Conservation (phyloP, 1,284 basidiomycete species). For the Ustilago shanxiensis region DNA sequence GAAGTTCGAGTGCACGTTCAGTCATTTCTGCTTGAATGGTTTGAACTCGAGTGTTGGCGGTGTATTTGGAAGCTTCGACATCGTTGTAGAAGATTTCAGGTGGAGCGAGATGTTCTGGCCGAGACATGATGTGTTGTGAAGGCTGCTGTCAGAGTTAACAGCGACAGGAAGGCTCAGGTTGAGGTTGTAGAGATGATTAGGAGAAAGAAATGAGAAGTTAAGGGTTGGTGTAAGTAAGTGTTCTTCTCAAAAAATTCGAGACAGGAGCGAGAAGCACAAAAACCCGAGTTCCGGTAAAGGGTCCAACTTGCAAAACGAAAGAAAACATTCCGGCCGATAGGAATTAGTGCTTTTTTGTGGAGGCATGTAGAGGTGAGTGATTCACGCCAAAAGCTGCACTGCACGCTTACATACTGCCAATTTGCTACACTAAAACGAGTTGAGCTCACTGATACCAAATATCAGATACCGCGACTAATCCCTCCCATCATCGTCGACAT, state of each 20-base stretch:
- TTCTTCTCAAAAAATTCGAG: conserved; percentile 47
- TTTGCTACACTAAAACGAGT: neutral
- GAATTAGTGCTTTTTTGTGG: conserved; percentile 11
- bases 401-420: conserved; percentile 43
- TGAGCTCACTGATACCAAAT: neutral
- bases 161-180: too few relatives aligned
- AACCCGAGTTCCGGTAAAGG: conserved; percentile 23
- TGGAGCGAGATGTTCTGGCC: conserved; percentile 94
- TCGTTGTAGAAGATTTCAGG: conserved; percentile 99
- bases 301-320: neutral
- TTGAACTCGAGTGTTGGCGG: conserved; percentile 86
- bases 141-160: too few relatives aligned
- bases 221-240: neutral
- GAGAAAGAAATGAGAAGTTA: neutral
- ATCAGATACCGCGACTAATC: too few relatives aligned
- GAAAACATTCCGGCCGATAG: conserved; percentile 14
- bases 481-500: too few relatives aligned
- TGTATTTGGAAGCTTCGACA: conserved; percentile 94
- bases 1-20: conserved; percentile 89
- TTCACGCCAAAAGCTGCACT: neutral
- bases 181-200: neutral
- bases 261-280: conserved; percentile 17
- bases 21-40: conserved; percentile 99
- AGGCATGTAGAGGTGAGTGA: conserved; percentile 28
- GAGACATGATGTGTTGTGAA: conserved; percentile 90